Base-by-base conservation (phyloP, 169 alveolate genomes). In the Miamiensis avidus region DNA sequence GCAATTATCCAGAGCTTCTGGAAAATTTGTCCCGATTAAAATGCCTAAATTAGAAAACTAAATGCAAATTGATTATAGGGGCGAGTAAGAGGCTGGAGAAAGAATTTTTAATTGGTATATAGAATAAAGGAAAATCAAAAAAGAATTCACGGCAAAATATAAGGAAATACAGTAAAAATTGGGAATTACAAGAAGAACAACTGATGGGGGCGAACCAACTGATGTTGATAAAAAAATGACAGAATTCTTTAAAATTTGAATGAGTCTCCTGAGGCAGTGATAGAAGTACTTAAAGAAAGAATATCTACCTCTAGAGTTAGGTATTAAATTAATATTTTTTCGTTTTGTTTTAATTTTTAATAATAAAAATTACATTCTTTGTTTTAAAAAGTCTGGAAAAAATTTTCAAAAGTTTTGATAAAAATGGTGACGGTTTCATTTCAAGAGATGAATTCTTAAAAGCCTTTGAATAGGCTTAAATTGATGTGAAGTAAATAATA, bases 11-110 rank as follows among this genome's bases (percentile, higher is more conserved):
- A 69, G 34, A 27, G 32, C 34, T 33, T 33, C 74, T 32, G 34
- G 34, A 27, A 34, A 78, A 34, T 78, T 78, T 78, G 32, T 78
- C 32, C 32, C 29, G 74, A 78, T 78, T 49, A 76, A 79, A 49
- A 49, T 49, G 20, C 20, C 69, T 49, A 49, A 49, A 11, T 49
- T 49, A 49, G 20, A 4, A 11, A 4, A 49, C 20, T 49, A 49
- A 49, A 11, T 49, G 4, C 20, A 49, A 49, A 49, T 20, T 49
- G 4, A 49, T 49, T 49, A 49, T 20, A 49, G 20, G 20, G 20
- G 26, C 4, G 69, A 49, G 69, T 20, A 4, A 49, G 69, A 49
- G 69, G 69, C 69, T 11, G 69, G 20, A 49, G 4, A 49, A 49
- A 49, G 20, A 20, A 49, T 49, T 11, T 49, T 49, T 49, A 49